Percentiles rank a stretch among this genome's conserved stretches.
Conservation (phyloP, 2,329 filamentous ascomycete genomes). For the Colletotrichum neosansevieriae region DNA sequence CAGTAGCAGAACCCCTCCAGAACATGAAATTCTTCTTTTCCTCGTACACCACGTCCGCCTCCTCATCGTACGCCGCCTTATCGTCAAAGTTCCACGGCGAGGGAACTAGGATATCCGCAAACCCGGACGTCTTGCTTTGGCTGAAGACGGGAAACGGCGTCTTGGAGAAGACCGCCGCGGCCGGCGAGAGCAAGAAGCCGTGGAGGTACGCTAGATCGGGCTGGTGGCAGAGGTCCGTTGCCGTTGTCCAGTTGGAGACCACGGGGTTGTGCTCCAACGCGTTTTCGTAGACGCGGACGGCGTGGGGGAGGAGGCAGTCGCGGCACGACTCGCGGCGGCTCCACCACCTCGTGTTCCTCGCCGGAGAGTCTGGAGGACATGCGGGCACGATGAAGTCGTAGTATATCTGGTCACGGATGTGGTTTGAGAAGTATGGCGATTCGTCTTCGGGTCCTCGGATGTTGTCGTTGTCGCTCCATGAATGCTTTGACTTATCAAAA, state of each 20-base stretch:
- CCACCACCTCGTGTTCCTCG: constrained; percentile 55
- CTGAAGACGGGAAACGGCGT: constrained; percentile 67
- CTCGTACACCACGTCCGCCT: constrained; percentile 57
- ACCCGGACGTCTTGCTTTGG: constrained; percentile 65
- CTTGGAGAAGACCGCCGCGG: constrained; percentile 42
- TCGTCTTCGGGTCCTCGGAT: not conserved
- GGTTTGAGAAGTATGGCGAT: constrained; percentile 41
- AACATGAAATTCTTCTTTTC: constrained; percentile 62
- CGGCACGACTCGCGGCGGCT: constrained; percentile 51
- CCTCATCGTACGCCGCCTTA: constrained; percentile 53
- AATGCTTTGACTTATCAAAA: constrained; percentile 15
- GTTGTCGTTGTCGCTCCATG: constrained; percentile 39
- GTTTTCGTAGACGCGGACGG: constrained; percentile 45
- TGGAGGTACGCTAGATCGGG: constrained; percentile 62
- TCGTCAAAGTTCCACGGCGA: constrained; percentile 50
- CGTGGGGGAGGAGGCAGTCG: constrained; percentile 52
- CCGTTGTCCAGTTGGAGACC: constrained; percentile 48
- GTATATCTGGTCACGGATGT: constrained; percentile 47
- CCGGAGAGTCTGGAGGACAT: constrained; percentile 61
- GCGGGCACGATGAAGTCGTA: constrained; percentile 52
- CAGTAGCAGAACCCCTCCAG: constrained; percentile 67
- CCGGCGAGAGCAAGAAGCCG: constrained; percentile 62
- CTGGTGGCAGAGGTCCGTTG: constrained; percentile 61
- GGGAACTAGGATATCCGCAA: constrained; percentile 64
- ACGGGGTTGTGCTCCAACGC: constrained; percentile 47